Conservation (phyloP, 768 basidiomycete genomes). For the Boletus rubroflammeus region DNA sequence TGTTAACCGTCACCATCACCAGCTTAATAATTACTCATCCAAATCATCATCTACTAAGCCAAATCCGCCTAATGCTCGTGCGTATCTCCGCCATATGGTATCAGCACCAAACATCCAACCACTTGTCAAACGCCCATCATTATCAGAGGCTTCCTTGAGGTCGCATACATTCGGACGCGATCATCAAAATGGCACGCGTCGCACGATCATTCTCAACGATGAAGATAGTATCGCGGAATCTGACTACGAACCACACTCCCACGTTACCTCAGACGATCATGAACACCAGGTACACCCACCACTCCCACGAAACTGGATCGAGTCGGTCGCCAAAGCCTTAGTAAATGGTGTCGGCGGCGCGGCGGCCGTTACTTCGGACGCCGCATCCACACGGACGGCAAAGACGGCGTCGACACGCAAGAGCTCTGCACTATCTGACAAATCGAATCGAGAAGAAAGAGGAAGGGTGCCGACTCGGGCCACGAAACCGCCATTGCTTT, state of each 20-base stretch:
- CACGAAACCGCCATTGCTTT: conserved; percentile 33
- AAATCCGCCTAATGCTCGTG: conserved; percentile 49
- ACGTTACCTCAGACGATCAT: conserved; percentile 32
- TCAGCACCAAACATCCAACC: conserved; percentile 50
- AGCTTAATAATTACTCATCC: conserved; percentile 25
- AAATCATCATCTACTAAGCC: conserved; percentile 18
- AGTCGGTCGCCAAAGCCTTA: conserved; percentile 63
- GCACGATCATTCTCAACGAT: conserved; percentile 33
- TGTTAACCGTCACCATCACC: conserved; percentile 20
- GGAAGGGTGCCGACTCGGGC: conserved; percentile 9
- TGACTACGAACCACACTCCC: conserved; percentile 20
- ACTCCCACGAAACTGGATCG: conserved; percentile 66
- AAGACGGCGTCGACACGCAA: conserved; percentile 23
- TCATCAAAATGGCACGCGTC: conserved; percentile 31
- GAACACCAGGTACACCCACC: conserved; percentile 41
- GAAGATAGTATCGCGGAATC: conserved; percentile 25
- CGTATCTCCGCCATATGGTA: conserved; percentile 73
- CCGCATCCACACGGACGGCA: conserved; percentile 23
- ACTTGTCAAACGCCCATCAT: conserved; percentile 30
- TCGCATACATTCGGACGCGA: conserved; percentile 27
- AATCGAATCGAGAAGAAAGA: conserved; percentile 23
- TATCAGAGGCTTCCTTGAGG: conserved; percentile 31
- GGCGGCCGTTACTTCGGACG: conserved; percentile 29
- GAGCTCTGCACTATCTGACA: conserved; percentile 23
- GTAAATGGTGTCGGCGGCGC: conserved; percentile 47